These are phyloP conservation scores for Asterochloris sp. DNA, from an alignment of 139 green algal species.

Conservation along the genomic window DNA sequence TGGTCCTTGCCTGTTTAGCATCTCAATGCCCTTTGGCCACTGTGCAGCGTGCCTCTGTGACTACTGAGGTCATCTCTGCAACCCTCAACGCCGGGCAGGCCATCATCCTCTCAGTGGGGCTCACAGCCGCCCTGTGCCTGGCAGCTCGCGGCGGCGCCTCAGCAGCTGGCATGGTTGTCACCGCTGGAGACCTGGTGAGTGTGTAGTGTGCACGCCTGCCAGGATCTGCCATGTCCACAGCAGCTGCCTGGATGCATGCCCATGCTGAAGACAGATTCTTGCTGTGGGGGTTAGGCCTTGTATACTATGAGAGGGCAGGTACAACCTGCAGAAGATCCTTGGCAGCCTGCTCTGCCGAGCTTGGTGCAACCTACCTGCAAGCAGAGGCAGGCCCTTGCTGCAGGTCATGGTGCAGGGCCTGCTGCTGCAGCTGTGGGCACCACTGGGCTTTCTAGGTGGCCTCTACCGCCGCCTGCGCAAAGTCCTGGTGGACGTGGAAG, in stretches of 20 bases:
- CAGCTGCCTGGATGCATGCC: too few species aligned
- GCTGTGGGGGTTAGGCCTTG: too few species aligned
- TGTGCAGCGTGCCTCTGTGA: slow-evolving; percentile 47
- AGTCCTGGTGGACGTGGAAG: slow-evolving; percentile 92
- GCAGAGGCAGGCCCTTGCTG: slow-evolving; percentile 10
- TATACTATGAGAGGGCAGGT: too few species aligned
- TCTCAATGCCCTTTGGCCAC: neutral
- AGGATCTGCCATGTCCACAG: too few species aligned
- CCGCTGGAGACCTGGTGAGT: slow-evolving; percentile 62
- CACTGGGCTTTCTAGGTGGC: slow-evolving; percentile 88
- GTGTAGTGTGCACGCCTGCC: neutral
- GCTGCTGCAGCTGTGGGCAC: slow-evolving; percentile 92
- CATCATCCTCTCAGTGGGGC: slow-evolving; percentile 71
- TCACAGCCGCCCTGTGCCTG: slow-evolving; percentile 62
- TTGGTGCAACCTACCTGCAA: too few species aligned
- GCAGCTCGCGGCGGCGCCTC: slow-evolving; percentile 20
- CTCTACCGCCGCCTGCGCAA: slow-evolving; percentile 87
- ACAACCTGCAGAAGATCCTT: too few species aligned
- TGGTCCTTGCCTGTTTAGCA: neutral
- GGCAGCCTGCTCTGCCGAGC: too few species aligned
- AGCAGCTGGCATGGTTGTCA: slow-evolving; percentile 11
- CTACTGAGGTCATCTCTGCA: slow-evolving; percentile 68
- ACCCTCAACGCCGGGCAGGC: slow-evolving; percentile 91
- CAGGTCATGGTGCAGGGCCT: slow-evolving; percentile 84
- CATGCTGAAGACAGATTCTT: too few species aligned